These are phyloP conservation scores for Ustilago bromivora DNA, from an alignment of 1,284 basidiomycete species.

Conservation along the genomic window DNA sequence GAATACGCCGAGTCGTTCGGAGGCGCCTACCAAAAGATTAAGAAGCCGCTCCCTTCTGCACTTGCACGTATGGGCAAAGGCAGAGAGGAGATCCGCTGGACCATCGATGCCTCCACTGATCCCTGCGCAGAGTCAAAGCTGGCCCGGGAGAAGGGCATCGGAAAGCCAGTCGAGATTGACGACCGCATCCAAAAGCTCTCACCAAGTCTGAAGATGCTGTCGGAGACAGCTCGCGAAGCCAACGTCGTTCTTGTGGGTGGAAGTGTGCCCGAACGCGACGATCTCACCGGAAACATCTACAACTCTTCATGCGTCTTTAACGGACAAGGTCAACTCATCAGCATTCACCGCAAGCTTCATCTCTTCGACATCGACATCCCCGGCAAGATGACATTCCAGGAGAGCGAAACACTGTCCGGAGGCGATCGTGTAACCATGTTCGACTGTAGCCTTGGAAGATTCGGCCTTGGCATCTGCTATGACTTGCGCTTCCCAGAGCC, in stretches of 20 bases:
- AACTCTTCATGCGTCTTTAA: constrained; percentile 77
- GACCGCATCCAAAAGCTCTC: constrained; percentile 71
- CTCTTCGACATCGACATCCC: constrained; percentile 99
- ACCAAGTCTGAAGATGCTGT: constrained; percentile 83
- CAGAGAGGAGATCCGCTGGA: constrained; percentile 53
- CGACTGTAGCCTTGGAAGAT: constrained; percentile 91
- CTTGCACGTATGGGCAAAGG: constrained; percentile 42
- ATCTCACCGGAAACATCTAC: constrained; percentile 60
- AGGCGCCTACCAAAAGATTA: constrained; percentile 63
- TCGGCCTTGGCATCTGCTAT: constrained; percentile 88
- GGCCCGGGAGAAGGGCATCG: constrained; percentile 46
- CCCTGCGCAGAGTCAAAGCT: constrained; percentile 38
- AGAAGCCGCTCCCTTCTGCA: constrained; percentile 49
- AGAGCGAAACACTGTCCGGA: constrained; percentile 90
- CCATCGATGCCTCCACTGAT: constrained; percentile 51
- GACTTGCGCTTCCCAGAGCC: constrained; percentile 90
- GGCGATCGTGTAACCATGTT: constrained; percentile 84
- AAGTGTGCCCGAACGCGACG: constrained; percentile 66
- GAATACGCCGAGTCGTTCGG: constrained; percentile 66
- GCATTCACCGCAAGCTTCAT: constrained; percentile 92
- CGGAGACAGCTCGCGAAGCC: constrained; percentile 82
- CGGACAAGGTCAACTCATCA: constrained; percentile 85
- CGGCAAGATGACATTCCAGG: constrained; percentile 97
- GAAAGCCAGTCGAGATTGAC: constrained; percentile 73
- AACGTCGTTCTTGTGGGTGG: constrained; percentile 91